phyloP scores from a whole-genome alignment of 2,329 filamentous ascomycete species.

The Fusarium duplospermum region DNA sequence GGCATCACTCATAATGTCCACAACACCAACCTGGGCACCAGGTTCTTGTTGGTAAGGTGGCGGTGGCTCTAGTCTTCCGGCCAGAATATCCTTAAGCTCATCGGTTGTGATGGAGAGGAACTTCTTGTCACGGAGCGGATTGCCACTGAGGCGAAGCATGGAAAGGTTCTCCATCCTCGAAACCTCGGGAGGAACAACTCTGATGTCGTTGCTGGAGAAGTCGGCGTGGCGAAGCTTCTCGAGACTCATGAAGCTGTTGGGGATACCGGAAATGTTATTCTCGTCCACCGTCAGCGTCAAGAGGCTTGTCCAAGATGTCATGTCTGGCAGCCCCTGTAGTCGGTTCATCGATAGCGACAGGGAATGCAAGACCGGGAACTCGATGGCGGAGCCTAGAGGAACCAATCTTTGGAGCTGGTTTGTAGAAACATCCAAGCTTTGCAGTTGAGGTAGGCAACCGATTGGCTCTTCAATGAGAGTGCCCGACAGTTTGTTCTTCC shows the following conservation, averaged over 20 bases:
- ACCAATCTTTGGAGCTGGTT: slow-evolving; percentile 75
- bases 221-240: slow-evolving; percentile 79
- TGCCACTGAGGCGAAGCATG: slow-evolving; percentile 84
- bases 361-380: slow-evolving; percentile 77
- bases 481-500: slow-evolving; percentile 82
- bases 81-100: slow-evolving; percentile 81
- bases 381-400: slow-evolving; percentile 58
- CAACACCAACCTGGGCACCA: slow-evolving; percentile 28
- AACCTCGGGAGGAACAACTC: slow-evolving; percentile 78
- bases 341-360: slow-evolving; percentile 86
- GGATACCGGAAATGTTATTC: slow-evolving; percentile 82
- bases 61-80: slow-evolving; percentile 72
- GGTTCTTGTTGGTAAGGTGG: slow-evolving; percentile 54
- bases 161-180: slow-evolving; percentile 82
- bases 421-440: slow-evolving; percentile 80
- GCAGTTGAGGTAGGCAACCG: slow-evolving; percentile 70
- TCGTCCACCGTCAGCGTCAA: slow-evolving; percentile 81
- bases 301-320: slow-evolving; percentile 79
- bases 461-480: slow-evolving; percentile 75
- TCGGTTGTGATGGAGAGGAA: slow-evolving; percentile 83
- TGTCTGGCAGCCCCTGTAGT: slow-evolving; percentile 76
- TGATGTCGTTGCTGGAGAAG: slow-evolving; percentile 87
- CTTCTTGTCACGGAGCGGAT: slow-evolving; percentile 89
- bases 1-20: slow-evolving; percentile 36
- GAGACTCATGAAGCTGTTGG: slow-evolving; percentile 77